Evolutionary conservation across 768 basidiomycete species (phyloP).

Genomic region (Boletus reticulatus): DNA sequence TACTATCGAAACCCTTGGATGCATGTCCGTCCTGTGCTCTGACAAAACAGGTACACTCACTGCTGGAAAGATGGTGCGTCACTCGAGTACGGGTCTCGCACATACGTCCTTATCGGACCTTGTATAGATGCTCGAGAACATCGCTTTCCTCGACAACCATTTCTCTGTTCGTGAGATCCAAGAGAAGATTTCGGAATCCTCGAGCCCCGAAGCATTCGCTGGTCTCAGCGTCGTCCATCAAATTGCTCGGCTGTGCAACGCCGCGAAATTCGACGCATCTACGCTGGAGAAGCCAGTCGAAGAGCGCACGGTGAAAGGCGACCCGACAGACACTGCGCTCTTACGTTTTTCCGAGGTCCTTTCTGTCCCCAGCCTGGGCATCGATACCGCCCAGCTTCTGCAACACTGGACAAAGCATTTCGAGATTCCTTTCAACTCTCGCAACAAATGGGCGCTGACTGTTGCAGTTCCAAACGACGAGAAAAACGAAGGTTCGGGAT

Average conservation of each 20-base stretch:
- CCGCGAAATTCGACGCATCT: constrained; percentile 46
- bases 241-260: constrained; percentile 53
- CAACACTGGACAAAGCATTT: constrained; percentile 25
- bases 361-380: constrained; percentile 15
- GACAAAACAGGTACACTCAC: constrained; percentile 55
- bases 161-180: constrained; percentile 17
- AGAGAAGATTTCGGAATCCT: constrained; percentile 4
- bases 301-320: constrained; percentile 38
- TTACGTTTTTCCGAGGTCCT: constrained; percentile 44
- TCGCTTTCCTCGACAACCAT: constrained; percentile 35
- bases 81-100: too few species aligned
- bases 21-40: constrained; percentile 49
- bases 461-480: constrained; percentile 23
- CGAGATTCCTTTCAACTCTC: constrained; percentile 46
- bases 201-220: constrained; percentile 8
- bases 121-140: constrained; percentile 37
- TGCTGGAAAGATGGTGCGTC: constrained; percentile 42
- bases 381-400: constrained; percentile 19
- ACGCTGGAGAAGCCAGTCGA: constrained; percentile 24
- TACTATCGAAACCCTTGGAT: constrained; percentile 52
- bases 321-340: constrained; percentile 54
- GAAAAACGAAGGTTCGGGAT: constrained; percentile 8
- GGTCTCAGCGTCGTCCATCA: constrained; percentile 30
- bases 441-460: constrained; percentile 57
- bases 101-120: background rate